These are phyloP conservation scores for Gossypium rotundifolium DNA, from an alignment of 345 rosid genomes.

Conservation along the genomic window DNA sequence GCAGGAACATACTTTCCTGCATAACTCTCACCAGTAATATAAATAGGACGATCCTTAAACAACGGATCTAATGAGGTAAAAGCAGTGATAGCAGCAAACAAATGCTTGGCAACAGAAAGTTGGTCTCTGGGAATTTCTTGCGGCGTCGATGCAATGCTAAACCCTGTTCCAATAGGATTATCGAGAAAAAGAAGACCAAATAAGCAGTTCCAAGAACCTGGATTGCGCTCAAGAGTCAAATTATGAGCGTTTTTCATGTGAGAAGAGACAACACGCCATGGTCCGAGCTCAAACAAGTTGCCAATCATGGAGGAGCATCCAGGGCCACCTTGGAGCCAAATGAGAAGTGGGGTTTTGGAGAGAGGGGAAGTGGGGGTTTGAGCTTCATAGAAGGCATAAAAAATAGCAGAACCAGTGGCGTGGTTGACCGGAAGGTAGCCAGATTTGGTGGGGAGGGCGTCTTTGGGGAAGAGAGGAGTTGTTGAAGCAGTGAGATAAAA, in stretches of 20 bases:
- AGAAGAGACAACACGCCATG: conserved; percentile 52
- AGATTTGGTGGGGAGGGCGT: conserved; percentile 70
- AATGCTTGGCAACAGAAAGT: conserved; percentile 50
- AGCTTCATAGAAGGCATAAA: conserved; percentile 76
- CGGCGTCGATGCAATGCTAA: conserved; percentile 57
- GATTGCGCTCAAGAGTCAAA: conserved; percentile 39
- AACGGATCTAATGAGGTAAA: conserved; percentile 39
- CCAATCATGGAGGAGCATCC: conserved; percentile 94
- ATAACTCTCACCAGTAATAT: conserved; percentile 75
- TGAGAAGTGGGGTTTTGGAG: conserved; percentile 54
- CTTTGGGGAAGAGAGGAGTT: conserved; percentile 35
- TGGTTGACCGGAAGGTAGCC: conserved; percentile 68
- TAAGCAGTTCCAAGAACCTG: conserved; percentile 74
- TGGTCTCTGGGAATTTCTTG: conserved; percentile 62
- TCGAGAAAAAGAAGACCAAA: conserved; percentile 74
- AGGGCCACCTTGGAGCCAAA: conserved; percentile 94
- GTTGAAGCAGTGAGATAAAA: conserved; percentile 21
- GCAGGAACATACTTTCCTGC: conserved; percentile 82
- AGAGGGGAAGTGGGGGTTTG: conserved; percentile 38
- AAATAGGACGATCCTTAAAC: conserved; percentile 51
- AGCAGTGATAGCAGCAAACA: conserved; percentile 44
- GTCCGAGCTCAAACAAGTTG: conserved; percentile 81
- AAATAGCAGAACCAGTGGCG: conserved; percentile 52
- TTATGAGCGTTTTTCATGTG: conserved; percentile 15
- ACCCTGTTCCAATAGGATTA: conserved; percentile 81